phyloP scores from a whole-genome alignment of 148 eudicot species.

The Dysphania ambrosioides region DNA sequence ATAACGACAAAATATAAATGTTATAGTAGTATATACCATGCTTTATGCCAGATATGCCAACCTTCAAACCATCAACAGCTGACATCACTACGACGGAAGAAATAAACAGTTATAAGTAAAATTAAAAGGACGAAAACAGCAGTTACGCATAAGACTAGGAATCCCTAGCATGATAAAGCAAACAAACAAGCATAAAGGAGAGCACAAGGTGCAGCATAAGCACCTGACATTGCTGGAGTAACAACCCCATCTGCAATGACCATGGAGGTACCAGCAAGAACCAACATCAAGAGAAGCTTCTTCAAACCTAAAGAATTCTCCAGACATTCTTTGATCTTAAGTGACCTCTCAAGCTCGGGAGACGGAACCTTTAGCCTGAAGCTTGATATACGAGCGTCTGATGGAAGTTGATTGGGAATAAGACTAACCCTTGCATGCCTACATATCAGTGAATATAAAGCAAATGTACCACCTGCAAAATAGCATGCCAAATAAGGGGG shows the following conservation, averaged over 20 bases:
- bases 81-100: conserved; percentile 63
- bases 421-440: conserved; percentile 97
- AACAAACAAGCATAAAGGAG: not conserved
- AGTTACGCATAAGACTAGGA: not conserved
- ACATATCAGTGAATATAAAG: conserved; percentile 89
- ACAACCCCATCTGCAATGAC: conserved; percentile 96
- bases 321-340: conserved; percentile 82
- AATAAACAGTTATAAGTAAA: conserved; percentile 11
- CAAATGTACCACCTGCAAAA: conserved; percentile 95
- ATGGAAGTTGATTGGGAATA: conserved; percentile 87
- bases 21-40: conserved; percentile 47
- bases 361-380: conserved; percentile 95
- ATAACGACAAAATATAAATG: not conserved
- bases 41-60: conserved; percentile 63
- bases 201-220: conserved; percentile 1
- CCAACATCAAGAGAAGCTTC: conserved; percentile 78
- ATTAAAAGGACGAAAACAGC: not conserved
- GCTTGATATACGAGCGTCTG: conserved; percentile 95
- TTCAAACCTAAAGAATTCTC: conserved; percentile 73
- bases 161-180: conserved; percentile 1
- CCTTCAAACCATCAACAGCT: conserved; percentile 87
- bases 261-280: conserved; percentile 97
- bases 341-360: conserved; percentile 94
- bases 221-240: conserved; percentile 99
- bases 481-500: conserved; percentile 7